A percentile compares a stretch with the other conserved stretches of the same genome.
These are phyloP conservation scores for Yamadazyma siamensis DNA, from an alignment of 1,139 yeast species.

Conservation along the genomic window DNA sequence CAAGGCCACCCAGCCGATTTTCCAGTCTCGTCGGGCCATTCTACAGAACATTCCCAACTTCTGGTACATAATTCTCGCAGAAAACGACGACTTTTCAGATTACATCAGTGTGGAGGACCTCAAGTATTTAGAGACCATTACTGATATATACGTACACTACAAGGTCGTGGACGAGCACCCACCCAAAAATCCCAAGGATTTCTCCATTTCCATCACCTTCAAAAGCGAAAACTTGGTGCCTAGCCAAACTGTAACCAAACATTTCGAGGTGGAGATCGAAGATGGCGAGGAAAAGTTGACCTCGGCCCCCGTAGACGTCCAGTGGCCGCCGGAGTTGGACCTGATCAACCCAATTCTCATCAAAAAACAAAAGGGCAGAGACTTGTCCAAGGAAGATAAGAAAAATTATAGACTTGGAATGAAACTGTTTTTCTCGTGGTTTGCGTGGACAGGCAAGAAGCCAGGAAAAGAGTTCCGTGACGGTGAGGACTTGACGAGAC, in stretches of 20 bases:
- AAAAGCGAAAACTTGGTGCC: constrained; percentile 36
- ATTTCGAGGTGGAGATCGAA: constrained; percentile 41
- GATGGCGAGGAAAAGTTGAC: constrained; percentile 52
- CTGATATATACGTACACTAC: constrained; percentile 54
- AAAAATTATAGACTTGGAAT: constrained; percentile 62
- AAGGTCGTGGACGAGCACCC: constrained; percentile 27
- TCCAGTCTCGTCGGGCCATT: constrained; percentile 44
- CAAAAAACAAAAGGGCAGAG: constrained; percentile 27
- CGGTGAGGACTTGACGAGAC: constrained; percentile 66
- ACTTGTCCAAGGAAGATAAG: constrained; percentile 50
- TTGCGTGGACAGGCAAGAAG: constrained; percentile 69
- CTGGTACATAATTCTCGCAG: constrained; percentile 75
- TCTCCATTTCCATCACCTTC: constrained; percentile 55
- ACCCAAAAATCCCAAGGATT: constrained; percentile 41
- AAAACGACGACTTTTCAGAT: constrained; percentile 74
- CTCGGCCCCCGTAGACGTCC: constrained; percentile 47
- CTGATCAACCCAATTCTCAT: constrained; percentile 50
- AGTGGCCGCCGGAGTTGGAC: constrained; percentile 61
- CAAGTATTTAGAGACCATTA: constrained; percentile 59
- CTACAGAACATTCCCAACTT: constrained; percentile 55
- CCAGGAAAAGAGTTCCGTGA: constrained; percentile 71
- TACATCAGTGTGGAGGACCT: constrained; percentile 64
- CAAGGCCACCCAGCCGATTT: constrained; percentile 48
- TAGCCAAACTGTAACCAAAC: constrained; percentile 52
- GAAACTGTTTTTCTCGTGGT: constrained; percentile 75